Conservation (phyloP, 2,329 filamentous ascomycete species). For the Harringtonia aguacate region DNA sequence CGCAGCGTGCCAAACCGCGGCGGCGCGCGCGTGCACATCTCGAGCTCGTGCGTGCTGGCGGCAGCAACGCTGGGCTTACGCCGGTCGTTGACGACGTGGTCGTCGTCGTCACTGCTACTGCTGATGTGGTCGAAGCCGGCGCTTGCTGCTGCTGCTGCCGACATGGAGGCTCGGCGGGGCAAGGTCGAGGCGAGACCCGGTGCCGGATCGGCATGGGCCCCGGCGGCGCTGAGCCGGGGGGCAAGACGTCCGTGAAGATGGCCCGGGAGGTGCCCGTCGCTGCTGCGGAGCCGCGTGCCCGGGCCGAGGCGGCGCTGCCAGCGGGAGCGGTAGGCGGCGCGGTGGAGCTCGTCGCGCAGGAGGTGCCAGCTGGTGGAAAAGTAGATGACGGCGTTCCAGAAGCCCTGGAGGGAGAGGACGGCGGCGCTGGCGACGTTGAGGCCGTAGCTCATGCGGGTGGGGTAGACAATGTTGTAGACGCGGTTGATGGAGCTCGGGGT, state of each 20-base stretch:
- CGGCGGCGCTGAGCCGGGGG: background rate
- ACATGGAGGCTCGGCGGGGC: no score
- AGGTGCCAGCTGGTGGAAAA: slow-evolving; percentile 48
- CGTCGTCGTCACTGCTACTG: background rate
- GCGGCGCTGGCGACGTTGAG: slow-evolving; percentile 60
- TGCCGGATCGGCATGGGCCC: background rate
- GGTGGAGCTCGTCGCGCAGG: slow-evolving; percentile 19
- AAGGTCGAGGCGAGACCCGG: no score
- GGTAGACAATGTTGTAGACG: slow-evolving; percentile 54
- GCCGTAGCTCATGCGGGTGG: slow-evolving; percentile 43
- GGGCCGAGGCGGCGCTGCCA: slow-evolving; percentile 5
- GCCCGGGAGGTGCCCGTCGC: background rate
- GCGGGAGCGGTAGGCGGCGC: background rate
- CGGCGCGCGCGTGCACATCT: slow-evolving; percentile 1
- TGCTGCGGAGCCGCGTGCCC: background rate
- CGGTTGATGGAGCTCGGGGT: slow-evolving; percentile 63
- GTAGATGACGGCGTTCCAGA: slow-evolving; percentile 75
- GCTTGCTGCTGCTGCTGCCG: background rate
- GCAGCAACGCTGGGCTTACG: background rate
- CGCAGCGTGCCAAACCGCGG: slow-evolving; percentile 7
- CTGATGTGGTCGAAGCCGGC: no score
- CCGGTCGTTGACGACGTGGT: background rate
- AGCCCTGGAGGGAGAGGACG: slow-evolving; percentile 66
- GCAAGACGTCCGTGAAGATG: no score
- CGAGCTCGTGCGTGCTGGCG: slow-evolving; percentile 2